Conservation (phyloP, 768 basidiomycete genomes). For the Psilocybe azurescens region DNA sequence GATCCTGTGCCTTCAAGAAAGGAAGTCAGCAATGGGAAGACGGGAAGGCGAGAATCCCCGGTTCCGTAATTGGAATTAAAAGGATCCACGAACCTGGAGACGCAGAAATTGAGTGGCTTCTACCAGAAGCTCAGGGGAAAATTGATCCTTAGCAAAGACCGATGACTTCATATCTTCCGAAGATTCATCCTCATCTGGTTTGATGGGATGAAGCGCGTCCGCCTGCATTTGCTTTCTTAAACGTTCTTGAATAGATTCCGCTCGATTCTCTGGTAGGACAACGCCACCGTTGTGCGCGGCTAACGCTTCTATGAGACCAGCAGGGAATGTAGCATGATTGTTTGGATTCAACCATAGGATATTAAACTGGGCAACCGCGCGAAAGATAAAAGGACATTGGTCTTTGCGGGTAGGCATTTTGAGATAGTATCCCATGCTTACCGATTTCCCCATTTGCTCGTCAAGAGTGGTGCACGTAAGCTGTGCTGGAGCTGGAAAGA, state of each 20-base stretch:
- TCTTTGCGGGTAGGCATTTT: background rate
- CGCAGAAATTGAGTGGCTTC: conserved; percentile 72
- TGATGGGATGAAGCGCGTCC: conserved; percentile 68
- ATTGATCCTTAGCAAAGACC: conserved; percentile 38
- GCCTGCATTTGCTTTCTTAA: conserved; percentile 76
- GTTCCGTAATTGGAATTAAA: conserved; percentile 12
- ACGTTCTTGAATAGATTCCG: conserved; percentile 49
- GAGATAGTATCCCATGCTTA: conserved; percentile 37
- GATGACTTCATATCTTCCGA: conserved; percentile 24
- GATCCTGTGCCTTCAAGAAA: conserved; percentile 64
- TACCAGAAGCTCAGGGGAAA: conserved; percentile 61
- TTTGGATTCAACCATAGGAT: conserved; percentile 79
- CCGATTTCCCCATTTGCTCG: conserved; percentile 71
- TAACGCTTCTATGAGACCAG: conserved; percentile 65
- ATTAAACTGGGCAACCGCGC: conserved; percentile 64
- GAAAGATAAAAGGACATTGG: conserved; percentile 4
- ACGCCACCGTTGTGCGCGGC: conserved; percentile 38
- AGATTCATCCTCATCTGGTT: conserved; percentile 39
- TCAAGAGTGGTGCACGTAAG: conserved; percentile 78
- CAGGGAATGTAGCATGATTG: conserved; percentile 68
- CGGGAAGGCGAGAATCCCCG: conserved; percentile 5
- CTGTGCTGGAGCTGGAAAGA: conserved; percentile 58
- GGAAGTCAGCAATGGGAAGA: conserved; percentile 13
- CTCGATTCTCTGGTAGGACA: conserved; percentile 29
- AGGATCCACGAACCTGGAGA: conserved; percentile 52